Conservation (phyloP, 2,329 filamentous ascomycete genomes). For the Rhynchosporium secalis region DNA sequence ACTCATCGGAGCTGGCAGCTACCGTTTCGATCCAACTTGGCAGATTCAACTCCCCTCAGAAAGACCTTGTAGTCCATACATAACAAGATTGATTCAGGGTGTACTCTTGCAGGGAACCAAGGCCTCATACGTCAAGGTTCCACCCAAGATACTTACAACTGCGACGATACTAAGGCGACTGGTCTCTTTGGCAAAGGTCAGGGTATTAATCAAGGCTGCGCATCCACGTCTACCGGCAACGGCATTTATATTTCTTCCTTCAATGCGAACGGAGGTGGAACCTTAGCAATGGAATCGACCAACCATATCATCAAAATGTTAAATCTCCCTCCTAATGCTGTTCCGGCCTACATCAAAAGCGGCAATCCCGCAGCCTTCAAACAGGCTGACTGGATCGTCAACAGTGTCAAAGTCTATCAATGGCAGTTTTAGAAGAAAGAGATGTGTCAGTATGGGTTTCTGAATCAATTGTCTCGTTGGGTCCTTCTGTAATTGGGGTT, state of each 20-base stretch:
- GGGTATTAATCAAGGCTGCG: slow-evolving; percentile 40
- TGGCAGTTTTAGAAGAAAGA: slow-evolving; percentile 5
- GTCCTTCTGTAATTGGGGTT: neutral
- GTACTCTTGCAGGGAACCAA: slow-evolving; percentile 41
- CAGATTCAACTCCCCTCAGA: too few relatives aligned
- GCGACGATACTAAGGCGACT: slow-evolving; percentile 27
- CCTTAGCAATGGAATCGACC: slow-evolving; percentile 70
- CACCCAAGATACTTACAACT: slow-evolving; percentile 27
- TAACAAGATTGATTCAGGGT: slow-evolving; percentile 46
- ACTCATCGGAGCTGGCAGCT: too few relatives aligned
- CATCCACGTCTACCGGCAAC: slow-evolving; percentile 42
- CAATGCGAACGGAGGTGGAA: slow-evolving; percentile 63
- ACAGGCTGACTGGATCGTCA: slow-evolving; percentile 35
- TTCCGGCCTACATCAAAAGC: slow-evolving; percentile 64
- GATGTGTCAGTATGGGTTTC: neutral
- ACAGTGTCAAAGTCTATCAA: slow-evolving; percentile 36
- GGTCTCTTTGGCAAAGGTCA: slow-evolving; percentile 40
- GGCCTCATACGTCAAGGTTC: slow-evolving; percentile 1
- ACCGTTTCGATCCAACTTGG: too few relatives aligned
- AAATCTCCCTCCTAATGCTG: slow-evolving; percentile 65
- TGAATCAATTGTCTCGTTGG: neutral
- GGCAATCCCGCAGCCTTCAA: slow-evolving; percentile 32
- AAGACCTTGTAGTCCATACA: too few relatives aligned
- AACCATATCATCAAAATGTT: slow-evolving; percentile 67
- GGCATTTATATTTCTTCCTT: slow-evolving; percentile 56